Conservation (phyloP, 495 filamentous ascomycete species). For the Annulohypoxylon stygium region DNA sequence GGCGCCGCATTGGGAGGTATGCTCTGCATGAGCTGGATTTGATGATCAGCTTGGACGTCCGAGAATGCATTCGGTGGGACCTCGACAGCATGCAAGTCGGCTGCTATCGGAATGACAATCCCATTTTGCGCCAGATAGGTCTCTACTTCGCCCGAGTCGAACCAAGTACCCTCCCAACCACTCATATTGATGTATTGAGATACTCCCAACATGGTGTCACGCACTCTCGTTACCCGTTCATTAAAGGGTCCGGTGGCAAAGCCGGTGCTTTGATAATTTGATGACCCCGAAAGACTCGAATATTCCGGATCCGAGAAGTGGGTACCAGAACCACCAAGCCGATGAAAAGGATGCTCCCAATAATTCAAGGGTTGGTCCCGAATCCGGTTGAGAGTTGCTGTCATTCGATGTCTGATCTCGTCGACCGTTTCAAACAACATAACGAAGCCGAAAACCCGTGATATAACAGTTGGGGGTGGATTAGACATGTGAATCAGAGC, state of each 20-base stretch:
- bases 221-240: constrained; percentile 47
- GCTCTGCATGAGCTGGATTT: constrained; percentile 22
- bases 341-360: constrained; percentile 73
- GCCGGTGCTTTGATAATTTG: constrained; percentile 55
- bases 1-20: constrained; percentile 17
- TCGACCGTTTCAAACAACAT: constrained; percentile 67
- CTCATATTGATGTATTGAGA: constrained; percentile 58
- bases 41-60: constrained; percentile 29
- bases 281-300: constrained; percentile 48
- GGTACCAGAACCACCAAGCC: constrained; percentile 77
- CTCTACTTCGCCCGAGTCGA: constrained; percentile 79
- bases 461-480: constrained; percentile 62
- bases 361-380: constrained; percentile 66
- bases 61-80: constrained; percentile 55
- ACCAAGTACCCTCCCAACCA: constrained; percentile 77
- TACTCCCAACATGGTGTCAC: constrained; percentile 50
- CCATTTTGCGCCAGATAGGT: constrained; percentile 73
- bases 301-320: constrained; percentile 61
- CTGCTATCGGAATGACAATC: constrained; percentile 65
- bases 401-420: constrained; percentile 62
- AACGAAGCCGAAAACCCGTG: constrained; percentile 75
- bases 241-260: constrained; percentile 60
- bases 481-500: constrained; percentile 69
- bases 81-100: constrained; percentile 66
- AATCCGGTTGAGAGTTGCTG: constrained; percentile 54